A percentile compares a stretch with the other conserved stretches of the same genome.
Evolutionary conservation across 169 alveolate species (phyloP).

Genomic region (Babesia caballi): DNA sequence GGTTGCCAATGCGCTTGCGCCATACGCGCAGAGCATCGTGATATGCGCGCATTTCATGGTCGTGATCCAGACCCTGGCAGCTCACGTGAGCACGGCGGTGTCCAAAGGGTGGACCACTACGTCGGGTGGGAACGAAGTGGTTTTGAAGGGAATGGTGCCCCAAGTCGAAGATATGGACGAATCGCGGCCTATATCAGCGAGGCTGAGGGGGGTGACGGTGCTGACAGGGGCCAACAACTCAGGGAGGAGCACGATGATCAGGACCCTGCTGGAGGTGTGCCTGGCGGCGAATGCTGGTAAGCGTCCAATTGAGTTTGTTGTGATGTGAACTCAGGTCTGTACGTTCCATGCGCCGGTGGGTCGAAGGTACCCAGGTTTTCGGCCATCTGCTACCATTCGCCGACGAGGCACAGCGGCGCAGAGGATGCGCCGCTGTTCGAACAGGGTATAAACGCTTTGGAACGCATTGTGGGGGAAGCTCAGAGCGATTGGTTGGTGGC

Average conservation of each 20-base stretch:
- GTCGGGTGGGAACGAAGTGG: neutral
- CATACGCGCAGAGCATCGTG: constrained; percentile 34
- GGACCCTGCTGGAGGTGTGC: neutral
- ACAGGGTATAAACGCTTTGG: neutral
- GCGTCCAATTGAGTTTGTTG: no score
- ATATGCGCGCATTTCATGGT: constrained; percentile 28
- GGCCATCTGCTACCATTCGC: neutral
- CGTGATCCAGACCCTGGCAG: constrained; percentile 30
- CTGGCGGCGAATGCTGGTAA: constrained; percentile 11
- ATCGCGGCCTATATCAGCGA: neutral
- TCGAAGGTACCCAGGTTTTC: constrained; percentile 15
- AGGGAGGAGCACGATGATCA: constrained; percentile 21
- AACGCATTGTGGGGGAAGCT: neutral
- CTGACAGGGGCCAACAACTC: constrained; percentile 25
- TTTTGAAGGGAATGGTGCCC: constrained; percentile 1
- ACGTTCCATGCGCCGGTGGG: constrained; percentile 12
- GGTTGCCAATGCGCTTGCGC: constrained; percentile 3
- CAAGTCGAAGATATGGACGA: neutral
- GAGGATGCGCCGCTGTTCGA: neutral
- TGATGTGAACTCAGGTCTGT: constrained; percentile 29
- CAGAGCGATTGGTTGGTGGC: neutral
- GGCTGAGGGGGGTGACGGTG: constrained; percentile 5
- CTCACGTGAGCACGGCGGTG: constrained; percentile 30
- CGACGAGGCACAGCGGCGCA: neutral
- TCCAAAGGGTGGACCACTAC: constrained; percentile 26